These are phyloP conservation scores for Hymenoscyphus fructigenus DNA, from an alignment of 2,329 filamentous ascomycete species.

Conservation along the genomic window DNA sequence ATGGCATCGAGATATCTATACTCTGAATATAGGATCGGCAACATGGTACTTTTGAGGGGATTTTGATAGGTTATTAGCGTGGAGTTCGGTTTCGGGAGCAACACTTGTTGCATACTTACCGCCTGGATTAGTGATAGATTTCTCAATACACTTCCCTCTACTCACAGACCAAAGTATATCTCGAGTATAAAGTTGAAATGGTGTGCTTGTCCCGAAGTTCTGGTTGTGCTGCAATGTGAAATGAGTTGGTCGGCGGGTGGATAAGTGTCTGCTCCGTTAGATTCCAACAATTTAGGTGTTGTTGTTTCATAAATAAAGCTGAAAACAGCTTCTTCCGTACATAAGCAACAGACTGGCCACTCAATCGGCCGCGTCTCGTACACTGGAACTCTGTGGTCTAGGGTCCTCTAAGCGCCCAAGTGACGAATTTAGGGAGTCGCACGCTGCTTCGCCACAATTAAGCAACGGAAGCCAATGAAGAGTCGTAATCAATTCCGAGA, in stretches of 20 bases:
- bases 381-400: not conserved
- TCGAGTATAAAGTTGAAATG: not conserved
- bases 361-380: not conserved
- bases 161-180: not conserved
- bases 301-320: not conserved
- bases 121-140: not conserved
- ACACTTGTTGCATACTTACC: not conserved
- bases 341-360: not conserved
- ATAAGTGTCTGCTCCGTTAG: not conserved
- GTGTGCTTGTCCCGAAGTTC: not conserved
- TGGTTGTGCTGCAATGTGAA: not conserved
- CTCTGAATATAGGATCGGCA: not conserved
- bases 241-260: not conserved
- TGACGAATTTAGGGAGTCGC: not conserved
- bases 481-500: not conserved
- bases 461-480: not conserved
- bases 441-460: not conserved
- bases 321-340: not conserved
- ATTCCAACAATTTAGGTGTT: not conserved
- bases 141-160: not conserved
- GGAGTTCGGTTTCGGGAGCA: not conserved
- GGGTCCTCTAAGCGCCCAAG: not conserved
- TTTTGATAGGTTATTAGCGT: not conserved
- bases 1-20: slow-evolving; percentile 1
- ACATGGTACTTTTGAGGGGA: not conserved